phyloP scores from a whole-genome alignment of 2,329 filamentous ascomycete species.

The Talaromyces sp. region DNA sequence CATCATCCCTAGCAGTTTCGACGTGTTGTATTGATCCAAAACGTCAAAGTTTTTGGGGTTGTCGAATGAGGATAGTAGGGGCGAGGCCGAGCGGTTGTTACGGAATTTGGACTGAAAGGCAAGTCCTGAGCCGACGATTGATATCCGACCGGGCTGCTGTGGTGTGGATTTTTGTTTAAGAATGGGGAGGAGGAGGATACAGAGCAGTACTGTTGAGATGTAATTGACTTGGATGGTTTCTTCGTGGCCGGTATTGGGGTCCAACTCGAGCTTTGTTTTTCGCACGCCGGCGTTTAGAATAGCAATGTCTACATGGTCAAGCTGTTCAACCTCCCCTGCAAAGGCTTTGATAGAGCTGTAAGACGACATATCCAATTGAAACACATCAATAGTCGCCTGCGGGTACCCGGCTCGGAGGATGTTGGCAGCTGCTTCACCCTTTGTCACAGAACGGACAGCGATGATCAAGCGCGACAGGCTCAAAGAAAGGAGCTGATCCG shows the following conservation, averaged over 20 bases:
- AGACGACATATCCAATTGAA: slow-evolving; percentile 44
- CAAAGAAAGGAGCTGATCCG: slow-evolving; percentile 42
- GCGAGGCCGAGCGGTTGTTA: background rate
- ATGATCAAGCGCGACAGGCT: slow-evolving; percentile 42
- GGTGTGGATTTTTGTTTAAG: slow-evolving; percentile 25
- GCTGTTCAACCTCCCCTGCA: slow-evolving; percentile 29
- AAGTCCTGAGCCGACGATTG: slow-evolving; percentile 16
- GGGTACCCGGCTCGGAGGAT: slow-evolving; percentile 26
- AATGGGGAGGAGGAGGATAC: slow-evolving; percentile 48
- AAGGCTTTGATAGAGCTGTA: slow-evolving; percentile 34
- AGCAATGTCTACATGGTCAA: slow-evolving; percentile 40
- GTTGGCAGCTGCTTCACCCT: slow-evolving; percentile 39
- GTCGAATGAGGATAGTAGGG: background rate
- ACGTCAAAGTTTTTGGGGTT: background rate
- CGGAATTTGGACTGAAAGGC: slow-evolving; percentile 15
- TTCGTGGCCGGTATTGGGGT: slow-evolving; percentile 41
- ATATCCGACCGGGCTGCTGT: slow-evolving; percentile 10
- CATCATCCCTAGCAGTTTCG: slow-evolving; percentile 18
- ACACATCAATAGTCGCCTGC: slow-evolving; percentile 35
- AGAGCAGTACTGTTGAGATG: slow-evolving; percentile 52
- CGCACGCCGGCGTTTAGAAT: slow-evolving; percentile 40
- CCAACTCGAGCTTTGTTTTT: slow-evolving; percentile 23
- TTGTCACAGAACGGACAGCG: slow-evolving; percentile 39
- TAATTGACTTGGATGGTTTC: slow-evolving; percentile 55
- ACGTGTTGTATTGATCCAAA: background rate